Evolutionary conservation across 139 green algal genomes (phyloP).

Genomic region (Chlorella sorokiniana): DNA sequence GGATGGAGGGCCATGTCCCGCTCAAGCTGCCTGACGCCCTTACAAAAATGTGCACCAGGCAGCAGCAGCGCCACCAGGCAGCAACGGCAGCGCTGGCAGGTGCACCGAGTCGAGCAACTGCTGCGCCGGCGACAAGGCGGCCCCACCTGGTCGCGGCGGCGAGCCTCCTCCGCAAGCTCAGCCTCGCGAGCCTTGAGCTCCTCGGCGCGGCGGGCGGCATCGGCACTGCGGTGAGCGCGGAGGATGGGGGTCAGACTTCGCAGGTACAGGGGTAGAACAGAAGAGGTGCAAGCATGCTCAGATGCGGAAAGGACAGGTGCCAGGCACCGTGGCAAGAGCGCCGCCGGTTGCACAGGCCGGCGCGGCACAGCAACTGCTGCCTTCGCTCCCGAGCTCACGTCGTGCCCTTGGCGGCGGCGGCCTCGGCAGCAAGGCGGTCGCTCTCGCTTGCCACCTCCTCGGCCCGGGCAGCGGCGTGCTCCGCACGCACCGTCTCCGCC

Average conservation of each 20-base stretch:
- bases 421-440: conserved; percentile 15
- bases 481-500: conserved; percentile 42
- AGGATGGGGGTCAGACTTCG: neutral
- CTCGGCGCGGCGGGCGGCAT: conserved; percentile 4
- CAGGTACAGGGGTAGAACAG: neutral
- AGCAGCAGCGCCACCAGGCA: neutral
- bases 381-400: conserved; percentile 12
- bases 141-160: neutral
- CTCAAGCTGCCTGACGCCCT: neutral
- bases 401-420: conserved; percentile 13
- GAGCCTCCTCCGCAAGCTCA: conserved; percentile 4
- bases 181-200: neutral
- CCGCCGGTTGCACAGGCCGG: neutral
- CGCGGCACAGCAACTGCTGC: neutral
- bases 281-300: neutral
- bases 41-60: neutral
- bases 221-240: neutral
- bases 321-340: neutral
- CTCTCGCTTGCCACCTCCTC: conserved; percentile 29
- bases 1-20: too few species aligned
- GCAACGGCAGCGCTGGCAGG: neutral
- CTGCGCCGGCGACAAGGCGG: neutral
- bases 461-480: conserved; percentile 26
- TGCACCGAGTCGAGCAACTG: neutral
- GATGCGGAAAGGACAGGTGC: neutral